phyloP scores from a whole-genome alignment of 257 asterid genomes.

The Nicotiana knightiana region DNA sequence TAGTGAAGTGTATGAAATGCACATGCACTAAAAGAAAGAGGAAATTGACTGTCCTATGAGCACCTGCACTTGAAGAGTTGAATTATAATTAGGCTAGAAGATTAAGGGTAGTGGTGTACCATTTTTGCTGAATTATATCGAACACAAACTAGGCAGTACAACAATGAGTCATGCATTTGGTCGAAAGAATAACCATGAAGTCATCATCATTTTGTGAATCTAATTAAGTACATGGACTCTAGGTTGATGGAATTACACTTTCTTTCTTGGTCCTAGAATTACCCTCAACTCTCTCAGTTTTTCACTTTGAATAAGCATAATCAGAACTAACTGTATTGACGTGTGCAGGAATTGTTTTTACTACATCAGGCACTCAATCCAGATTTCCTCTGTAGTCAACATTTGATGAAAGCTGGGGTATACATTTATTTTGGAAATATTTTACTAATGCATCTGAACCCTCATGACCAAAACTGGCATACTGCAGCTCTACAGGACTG shows the following conservation, averaged over 20 bases:
- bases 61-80: neutral
- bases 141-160: neutral
- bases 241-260: neutral
- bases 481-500: constrained; percentile 45
- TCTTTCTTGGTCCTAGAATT: neutral
- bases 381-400: constrained; percentile 49
- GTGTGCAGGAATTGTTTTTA: constrained; percentile 49
- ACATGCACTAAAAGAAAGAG: neutral
- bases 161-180: neutral
- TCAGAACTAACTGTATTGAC: neutral
- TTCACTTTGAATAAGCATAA: neutral
- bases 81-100: neutral
- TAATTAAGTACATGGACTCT: neutral
- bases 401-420: constrained; percentile 59
- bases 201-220: neutral
- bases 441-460: neutral
- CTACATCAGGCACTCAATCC: constrained; percentile 72
- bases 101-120: neutral
- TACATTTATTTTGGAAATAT: neutral
- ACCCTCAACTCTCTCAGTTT: neutral
- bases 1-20: neutral
- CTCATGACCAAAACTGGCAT: neutral
- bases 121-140: neutral
- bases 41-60: neutral
- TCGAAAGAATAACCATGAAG: neutral